A percentile compares a stretch with the other conserved stretches of the same genome.
phyloP scores from a whole-genome alignment of 257 asterid species.

The Plantago elongata region DNA sequence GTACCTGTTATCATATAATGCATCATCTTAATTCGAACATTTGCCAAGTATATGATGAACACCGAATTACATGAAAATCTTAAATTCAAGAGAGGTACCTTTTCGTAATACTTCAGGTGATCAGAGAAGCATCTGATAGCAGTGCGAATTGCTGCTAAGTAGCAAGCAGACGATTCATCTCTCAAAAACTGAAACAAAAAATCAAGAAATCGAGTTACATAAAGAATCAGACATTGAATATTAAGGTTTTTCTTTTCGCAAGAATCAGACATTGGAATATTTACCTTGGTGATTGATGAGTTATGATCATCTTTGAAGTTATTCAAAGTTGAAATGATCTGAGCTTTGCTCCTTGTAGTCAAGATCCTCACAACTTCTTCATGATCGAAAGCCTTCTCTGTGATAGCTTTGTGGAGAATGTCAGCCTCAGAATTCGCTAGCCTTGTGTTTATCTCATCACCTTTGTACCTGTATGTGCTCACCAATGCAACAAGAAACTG shows the following conservation, averaged over 20 bases:
- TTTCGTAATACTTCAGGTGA: slow-evolving; percentile 66
- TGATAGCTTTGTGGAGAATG: slow-evolving; percentile 36
- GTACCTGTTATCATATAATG: slow-evolving; percentile 24
- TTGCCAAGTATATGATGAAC: too few relatives aligned
- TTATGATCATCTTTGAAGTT: slow-evolving; percentile 56
- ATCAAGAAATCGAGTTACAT: not conserved
- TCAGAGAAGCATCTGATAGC: slow-evolving; percentile 51
- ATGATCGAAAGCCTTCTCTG: slow-evolving; percentile 36
- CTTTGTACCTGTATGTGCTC: slow-evolving; percentile 53
- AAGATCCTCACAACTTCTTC: slow-evolving; percentile 65
- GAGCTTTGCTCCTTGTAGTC: slow-evolving; percentile 71
- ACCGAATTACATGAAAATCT: too few relatives aligned
- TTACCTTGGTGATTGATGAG: slow-evolving; percentile 68
- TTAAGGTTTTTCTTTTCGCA: too few relatives aligned
- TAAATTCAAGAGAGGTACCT: slow-evolving; percentile 31
- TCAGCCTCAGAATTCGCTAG: slow-evolving; percentile 56
- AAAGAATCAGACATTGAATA: too few relatives aligned
- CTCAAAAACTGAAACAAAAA: slow-evolving; percentile 38
- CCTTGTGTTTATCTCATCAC: slow-evolving; percentile 44
- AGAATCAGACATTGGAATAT: not conserved
- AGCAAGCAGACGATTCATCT: slow-evolving; percentile 34
- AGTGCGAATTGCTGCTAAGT: slow-evolving; percentile 37
- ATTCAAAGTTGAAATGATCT: slow-evolving; percentile 58
- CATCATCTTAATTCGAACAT: too few relatives aligned
- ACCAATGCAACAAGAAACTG: slow-evolving; percentile 62